Evolutionary conservation across 225 moss, liverwort and hornwort species (phyloP).

Genomic region (Asterella californica): DNA sequence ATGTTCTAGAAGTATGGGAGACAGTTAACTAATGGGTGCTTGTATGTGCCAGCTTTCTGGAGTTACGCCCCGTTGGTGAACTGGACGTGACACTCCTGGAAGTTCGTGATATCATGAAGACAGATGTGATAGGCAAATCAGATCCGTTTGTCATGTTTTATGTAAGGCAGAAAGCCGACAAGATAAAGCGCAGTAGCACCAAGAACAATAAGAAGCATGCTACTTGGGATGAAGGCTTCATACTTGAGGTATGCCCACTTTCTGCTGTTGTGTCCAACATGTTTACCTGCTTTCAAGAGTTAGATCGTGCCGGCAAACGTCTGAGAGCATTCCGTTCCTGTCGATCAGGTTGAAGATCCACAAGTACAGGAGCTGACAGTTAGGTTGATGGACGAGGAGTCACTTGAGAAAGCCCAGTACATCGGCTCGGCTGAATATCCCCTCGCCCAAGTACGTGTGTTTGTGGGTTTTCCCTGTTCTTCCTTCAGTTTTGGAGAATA

Average conservation of each 20-base stretch:
- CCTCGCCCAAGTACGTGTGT: conserved; percentile 40
- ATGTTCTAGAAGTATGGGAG: not conserved
- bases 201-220: conserved; percentile 62
- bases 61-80: conserved; percentile 62
- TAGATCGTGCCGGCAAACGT: too few relatives aligned
- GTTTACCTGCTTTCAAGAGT: too few relatives aligned
- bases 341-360: conserved; percentile 89
- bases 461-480: not conserved
- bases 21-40: not conserved
- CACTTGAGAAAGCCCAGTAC: conserved; percentile 64
- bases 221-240: conserved; percentile 73
- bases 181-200: conserved; percentile 56
- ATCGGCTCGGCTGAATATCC: conserved; percentile 52
- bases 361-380: conserved; percentile 56
- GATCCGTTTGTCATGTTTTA: conserved; percentile 81
- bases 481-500: not conserved
- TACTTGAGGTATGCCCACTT: conserved; percentile 52
- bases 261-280: too few relatives aligned
- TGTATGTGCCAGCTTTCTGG: conserved; percentile 53
- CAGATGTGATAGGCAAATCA: conserved; percentile 70
- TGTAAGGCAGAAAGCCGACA: conserved; percentile 70
- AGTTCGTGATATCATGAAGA: conserved; percentile 68
- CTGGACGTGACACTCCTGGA: conserved; percentile 68
- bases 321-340: too few relatives aligned
- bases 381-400: conserved; percentile 88